Percentiles rank a stretch among this genome's conserved stretches.
These are phyloP conservation scores for Candida manassasensis DNA, from an alignment of 805 yeast genomes.

Conservation along the genomic window DNA sequence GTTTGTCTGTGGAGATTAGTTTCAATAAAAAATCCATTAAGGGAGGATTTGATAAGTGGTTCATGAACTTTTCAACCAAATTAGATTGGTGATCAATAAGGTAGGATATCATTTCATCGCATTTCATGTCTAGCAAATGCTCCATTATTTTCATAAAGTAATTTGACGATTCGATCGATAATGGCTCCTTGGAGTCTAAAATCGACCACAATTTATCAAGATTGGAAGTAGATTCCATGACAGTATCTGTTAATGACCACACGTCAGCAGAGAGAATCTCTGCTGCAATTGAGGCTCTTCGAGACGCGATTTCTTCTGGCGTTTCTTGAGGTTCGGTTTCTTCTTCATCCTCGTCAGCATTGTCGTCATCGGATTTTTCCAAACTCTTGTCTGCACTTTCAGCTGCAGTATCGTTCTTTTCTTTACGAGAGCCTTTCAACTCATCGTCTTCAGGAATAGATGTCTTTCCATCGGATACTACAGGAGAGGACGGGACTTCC, in stretches of 20 bases:
- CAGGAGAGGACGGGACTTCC: conserved; percentile 9
- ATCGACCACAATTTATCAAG: conserved; percentile 75
- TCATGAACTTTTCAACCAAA: conserved; percentile 38
- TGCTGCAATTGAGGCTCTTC: conserved; percentile 55
- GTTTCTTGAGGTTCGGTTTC: conserved; percentile 22
- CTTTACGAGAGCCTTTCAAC: conserved; percentile 1
- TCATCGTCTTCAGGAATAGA: conserved; percentile 5
- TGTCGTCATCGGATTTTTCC: conserved; percentile 9
- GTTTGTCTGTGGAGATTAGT: conserved; percentile 42
- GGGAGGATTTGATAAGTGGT: conserved; percentile 42
- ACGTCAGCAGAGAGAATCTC: conserved; percentile 89
- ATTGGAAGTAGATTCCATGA: conserved; percentile 67
- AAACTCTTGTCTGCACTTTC: conserved; percentile 5
- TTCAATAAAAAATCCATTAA: conserved; percentile 43
- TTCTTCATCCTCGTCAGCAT: conserved; percentile 19
- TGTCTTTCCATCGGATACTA: not conserved
- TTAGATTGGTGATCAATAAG: conserved; percentile 40
- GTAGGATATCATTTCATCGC: conserved; percentile 43
- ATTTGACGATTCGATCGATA: conserved; percentile 74
- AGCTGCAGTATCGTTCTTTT: conserved; percentile 5
- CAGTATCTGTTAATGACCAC: conserved; percentile 88
- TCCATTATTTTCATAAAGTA: conserved; percentile 91
- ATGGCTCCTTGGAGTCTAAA: conserved; percentile 61
- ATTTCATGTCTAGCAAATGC: conserved; percentile 44
- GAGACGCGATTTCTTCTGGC: conserved; percentile 30